Evolutionary conservation across 2,329 filamentous ascomycete species (phyloP).

Genomic region (Penicillium janthinellum): DNA sequence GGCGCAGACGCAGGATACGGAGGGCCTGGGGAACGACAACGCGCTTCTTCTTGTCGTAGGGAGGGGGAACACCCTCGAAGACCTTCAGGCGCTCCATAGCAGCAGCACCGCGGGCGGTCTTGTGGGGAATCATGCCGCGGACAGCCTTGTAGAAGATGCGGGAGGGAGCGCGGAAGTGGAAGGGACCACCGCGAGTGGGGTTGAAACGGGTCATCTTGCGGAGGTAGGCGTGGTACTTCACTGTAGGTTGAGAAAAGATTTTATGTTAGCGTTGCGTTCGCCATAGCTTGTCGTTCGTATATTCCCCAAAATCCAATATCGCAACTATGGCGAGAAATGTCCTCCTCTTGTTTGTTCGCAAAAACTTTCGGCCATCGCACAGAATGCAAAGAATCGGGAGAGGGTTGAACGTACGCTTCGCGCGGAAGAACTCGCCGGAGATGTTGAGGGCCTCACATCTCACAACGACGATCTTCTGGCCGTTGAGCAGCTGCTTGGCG

Average conservation of each 20-base stretch:
- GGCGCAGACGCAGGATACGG: constrained; percentile 93
- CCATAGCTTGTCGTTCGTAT: background rate
- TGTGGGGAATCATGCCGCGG: constrained; percentile 99
- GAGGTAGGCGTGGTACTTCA: constrained; percentile 99
- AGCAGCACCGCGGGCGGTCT: constrained; percentile 95
- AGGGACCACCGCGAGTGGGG: constrained; percentile 98
- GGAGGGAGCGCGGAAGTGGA: constrained; percentile 99
- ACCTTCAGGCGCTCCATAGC: constrained; percentile 99
- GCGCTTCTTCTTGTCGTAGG: constrained; percentile 99
- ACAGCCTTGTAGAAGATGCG: constrained; percentile 99
- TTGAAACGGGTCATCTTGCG: constrained; percentile 99
- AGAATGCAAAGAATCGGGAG: constrained; percentile 4
- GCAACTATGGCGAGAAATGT: background rate
- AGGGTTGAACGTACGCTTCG: constrained; percentile 84
- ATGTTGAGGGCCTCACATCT: constrained; percentile 99
- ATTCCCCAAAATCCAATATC: background rate
- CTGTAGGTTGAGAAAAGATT: constrained; percentile 55
- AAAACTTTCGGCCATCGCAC: constrained; percentile 2
- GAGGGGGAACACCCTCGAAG: constrained; percentile 98
- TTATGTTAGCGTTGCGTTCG: constrained; percentile 49
- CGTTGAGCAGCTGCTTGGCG: constrained; percentile 97
- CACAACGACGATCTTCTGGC: constrained; percentile 99
- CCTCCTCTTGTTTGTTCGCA: constrained; percentile 4
- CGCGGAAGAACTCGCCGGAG: constrained; percentile 99
- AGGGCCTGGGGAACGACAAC: constrained; percentile 98